These are phyloP conservation scores for Beauveria bassiana DNA, from an alignment of 2,329 filamentous ascomycete species.

Conservation along the genomic window DNA sequence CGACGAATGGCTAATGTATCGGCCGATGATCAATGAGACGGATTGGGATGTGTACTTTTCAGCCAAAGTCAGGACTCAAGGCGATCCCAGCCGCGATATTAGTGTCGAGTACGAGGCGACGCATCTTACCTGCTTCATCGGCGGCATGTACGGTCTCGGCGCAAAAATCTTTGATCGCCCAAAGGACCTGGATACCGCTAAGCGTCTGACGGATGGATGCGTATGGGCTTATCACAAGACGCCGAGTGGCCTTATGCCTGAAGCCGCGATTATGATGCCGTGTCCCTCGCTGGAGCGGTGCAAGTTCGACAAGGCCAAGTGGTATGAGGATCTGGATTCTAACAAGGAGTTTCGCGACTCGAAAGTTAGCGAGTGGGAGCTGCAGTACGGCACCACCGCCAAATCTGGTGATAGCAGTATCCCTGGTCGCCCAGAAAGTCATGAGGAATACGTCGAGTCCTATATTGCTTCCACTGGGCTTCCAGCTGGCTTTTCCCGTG, in stretches of 20 bases:
- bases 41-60: conserved; percentile 67
- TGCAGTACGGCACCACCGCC: conserved; percentile 25
- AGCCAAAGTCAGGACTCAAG: conserved; percentile 47
- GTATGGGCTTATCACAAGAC: conserved; percentile 61
- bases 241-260: conserved; percentile 58
- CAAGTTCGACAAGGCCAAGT: conserved; percentile 42
- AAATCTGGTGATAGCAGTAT: conserved; percentile 7
- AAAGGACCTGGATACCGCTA: conserved; percentile 54
- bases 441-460: conserved; percentile 44
- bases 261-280: conserved; percentile 35
- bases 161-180: conserved; percentile 53
- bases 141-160: conserved; percentile 61
- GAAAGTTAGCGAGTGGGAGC: conserved; percentile 37
- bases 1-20: conserved; percentile 67
- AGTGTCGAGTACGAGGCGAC: conserved; percentile 51
- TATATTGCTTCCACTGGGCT: conserved; percentile 37
- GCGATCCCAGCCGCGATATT: conserved; percentile 32
- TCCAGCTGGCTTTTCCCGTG: conserved; percentile 41
- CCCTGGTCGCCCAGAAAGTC: conserved; percentile 34
- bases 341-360: conserved; percentile 33
- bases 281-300: conserved; percentile 42
- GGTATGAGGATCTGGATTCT: conserved; percentile 42
- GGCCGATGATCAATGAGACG: conserved; percentile 62
- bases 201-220: conserved; percentile 59
- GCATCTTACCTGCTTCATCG: conserved; percentile 61